Evolutionary conservation across 106 monocot genomes (phyloP).

Genomic region (Phalaenopsis aphrodite): DNA sequence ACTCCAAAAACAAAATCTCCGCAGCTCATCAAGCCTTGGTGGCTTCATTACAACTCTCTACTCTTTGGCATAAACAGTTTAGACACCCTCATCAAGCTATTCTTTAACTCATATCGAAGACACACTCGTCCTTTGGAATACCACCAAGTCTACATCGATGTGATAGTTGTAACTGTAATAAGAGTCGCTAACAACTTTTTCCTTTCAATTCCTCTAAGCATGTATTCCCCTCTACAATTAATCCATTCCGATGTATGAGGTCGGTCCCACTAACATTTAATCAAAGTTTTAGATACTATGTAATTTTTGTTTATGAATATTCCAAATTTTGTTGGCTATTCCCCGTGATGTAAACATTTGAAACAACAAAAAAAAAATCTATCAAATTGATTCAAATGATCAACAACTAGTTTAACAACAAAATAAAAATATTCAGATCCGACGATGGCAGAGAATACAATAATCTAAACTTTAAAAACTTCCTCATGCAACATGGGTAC

Average conservation of each 20-base stretch:
- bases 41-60: no score
- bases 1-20: no score
- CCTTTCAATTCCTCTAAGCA: no score
- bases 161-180: no score
- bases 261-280: background rate
- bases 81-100: no score
- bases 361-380: background rate
- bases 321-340: background rate
- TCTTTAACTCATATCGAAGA: no score
- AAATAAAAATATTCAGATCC: background rate
- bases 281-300: background rate
- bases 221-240: background rate
- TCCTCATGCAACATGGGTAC: background rate
- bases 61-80: no score
- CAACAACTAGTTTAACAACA: background rate
- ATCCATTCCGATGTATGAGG: background rate
- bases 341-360: background rate
- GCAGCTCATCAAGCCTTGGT: no score
- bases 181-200: no score
- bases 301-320: constrained; percentile 6
- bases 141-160: no score
- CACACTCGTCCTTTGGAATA: no score
- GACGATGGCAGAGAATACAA: background rate
- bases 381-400: background rate
- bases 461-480: background rate